phyloP scores from a whole-genome alignment of 768 basidiomycete species.

The Mycena metata region DNA sequence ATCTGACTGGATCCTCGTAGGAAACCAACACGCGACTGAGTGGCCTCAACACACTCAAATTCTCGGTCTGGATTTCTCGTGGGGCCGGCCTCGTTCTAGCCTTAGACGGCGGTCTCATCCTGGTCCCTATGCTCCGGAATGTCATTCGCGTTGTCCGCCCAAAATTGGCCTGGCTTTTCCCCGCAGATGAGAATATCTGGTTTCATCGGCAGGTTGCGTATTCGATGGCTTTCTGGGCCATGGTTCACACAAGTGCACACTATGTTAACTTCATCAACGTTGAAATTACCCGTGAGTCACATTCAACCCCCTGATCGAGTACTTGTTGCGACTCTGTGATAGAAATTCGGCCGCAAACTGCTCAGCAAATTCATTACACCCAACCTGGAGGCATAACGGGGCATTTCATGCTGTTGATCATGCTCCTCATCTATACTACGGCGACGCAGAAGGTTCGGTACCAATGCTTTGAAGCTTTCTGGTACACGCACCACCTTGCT shows the following conservation, averaged over 20 bases:
- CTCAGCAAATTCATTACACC: conserved; percentile 88
- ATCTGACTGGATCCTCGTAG: conserved; percentile 50
- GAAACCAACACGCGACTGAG: conserved; percentile 72
- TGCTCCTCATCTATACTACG: conserved; percentile 93
- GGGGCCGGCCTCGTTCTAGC: conserved; percentile 97
- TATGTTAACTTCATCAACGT: conserved; percentile 95
- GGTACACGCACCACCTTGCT: conserved; percentile 95
- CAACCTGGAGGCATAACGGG: conserved; percentile 93
- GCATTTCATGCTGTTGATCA: conserved; percentile 94
- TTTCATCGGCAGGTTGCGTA: conserved; percentile 96
- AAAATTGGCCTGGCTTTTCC: conserved; percentile 83
- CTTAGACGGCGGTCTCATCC: conserved; percentile 87
- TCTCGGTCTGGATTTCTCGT: conserved; percentile 91
- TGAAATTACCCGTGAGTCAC: conserved; percentile 80
- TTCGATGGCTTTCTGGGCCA: conserved; percentile 92
- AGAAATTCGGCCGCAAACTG: conserved; percentile 86
- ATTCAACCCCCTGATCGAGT: not conserved
- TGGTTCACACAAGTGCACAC: conserved; percentile 94
- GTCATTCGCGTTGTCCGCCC: conserved; percentile 88
- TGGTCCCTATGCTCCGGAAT: conserved; percentile 92
- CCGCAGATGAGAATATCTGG: conserved; percentile 96
- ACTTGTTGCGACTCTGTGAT: conserved; percentile 22
- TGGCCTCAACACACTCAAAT: conserved; percentile 82
- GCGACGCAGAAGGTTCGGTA: conserved; percentile 89
- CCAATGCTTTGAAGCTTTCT: conserved; percentile 96